phyloP scores from a whole-genome alignment of 1,139 yeast genomes.

The Zygosaccharomyces pseudobailii region DNA sequence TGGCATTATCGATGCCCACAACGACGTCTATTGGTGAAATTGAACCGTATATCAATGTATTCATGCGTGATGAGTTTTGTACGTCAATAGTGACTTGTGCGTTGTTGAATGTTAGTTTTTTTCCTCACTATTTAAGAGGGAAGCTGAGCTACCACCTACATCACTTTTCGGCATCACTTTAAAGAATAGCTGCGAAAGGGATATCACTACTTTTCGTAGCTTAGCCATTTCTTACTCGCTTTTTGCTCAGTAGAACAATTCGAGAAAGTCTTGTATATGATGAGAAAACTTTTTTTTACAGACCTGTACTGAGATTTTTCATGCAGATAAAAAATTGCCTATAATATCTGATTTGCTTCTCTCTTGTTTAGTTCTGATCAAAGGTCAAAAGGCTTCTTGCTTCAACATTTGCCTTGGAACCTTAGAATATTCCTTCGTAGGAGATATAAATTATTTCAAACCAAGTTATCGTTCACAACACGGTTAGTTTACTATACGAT shows the following conservation, averaged over 20 bases:
- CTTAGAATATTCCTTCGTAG: too few species aligned
- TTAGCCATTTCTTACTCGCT: constrained; percentile 1
- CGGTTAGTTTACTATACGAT: constrained; percentile 13
- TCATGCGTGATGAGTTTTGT: constrained; percentile 9
- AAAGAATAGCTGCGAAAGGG: neutral
- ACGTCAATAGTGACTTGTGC: constrained; percentile 11
- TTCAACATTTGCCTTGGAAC: too few species aligned
- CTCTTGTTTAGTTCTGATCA: neutral
- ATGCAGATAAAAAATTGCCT: constrained; percentile 38
- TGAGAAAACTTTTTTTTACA: constrained; percentile 40
- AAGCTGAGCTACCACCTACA: neutral
- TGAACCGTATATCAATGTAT: constrained; percentile 12
- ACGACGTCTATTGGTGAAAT: constrained; percentile 14
- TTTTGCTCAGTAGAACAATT: constrained; percentile 14
- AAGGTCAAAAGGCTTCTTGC: neutral
- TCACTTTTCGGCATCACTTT: neutral
- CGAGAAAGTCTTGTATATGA: constrained; percentile 25
- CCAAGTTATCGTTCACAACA: constrained; percentile 10
- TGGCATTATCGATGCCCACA: constrained; percentile 27
- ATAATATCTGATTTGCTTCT: constrained; percentile 22
- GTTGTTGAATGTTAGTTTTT: neutral
- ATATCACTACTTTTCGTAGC: neutral
- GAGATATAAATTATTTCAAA: neutral
- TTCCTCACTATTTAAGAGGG: constrained; percentile 7
- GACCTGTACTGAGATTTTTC: constrained; percentile 42